phyloP scores from a whole-genome alignment of 2,329 filamentous ascomycete genomes.

The Epichloe gansuensis region DNA sequence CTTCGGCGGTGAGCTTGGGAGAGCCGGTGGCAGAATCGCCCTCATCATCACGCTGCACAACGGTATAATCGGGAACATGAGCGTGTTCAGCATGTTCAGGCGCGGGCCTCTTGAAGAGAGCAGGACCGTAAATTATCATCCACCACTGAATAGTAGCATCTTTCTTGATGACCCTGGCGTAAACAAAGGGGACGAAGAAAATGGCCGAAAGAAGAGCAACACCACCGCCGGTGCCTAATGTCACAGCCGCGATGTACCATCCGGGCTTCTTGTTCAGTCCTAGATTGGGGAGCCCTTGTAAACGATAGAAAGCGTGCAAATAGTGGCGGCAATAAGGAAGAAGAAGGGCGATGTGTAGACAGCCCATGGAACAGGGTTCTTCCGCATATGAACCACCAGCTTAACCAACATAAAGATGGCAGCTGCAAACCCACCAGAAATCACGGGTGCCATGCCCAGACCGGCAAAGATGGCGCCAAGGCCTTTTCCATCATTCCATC shows the following conservation, averaged over 20 bases:
- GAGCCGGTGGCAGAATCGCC: constrained; percentile 25
- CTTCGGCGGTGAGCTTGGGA: constrained; percentile 21
- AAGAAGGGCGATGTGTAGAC: constrained; percentile 63
- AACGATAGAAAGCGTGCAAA: constrained; percentile 66
- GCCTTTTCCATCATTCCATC: constrained; percentile 53
- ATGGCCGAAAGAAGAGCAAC: constrained; percentile 46
- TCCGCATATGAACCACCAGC: constrained; percentile 53
- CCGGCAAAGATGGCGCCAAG: constrained; percentile 59
- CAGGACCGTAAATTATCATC: constrained; percentile 49
- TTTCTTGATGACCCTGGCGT: constrained; percentile 55
- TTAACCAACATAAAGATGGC: constrained; percentile 57
- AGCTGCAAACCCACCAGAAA: constrained; percentile 50
- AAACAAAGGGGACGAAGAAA: constrained; percentile 62
- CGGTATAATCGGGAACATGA: constrained; percentile 62
- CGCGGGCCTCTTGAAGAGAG: constrained; percentile 47
- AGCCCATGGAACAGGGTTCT: constrained; percentile 60
- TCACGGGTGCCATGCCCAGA: constrained; percentile 54
- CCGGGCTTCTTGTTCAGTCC: constrained; percentile 52
- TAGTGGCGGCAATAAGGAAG: constrained; percentile 62
- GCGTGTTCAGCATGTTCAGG: constrained; percentile 40
- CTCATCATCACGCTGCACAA: constrained; percentile 51
- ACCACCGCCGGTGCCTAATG: constrained; percentile 50
- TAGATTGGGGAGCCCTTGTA: constrained; percentile 69
- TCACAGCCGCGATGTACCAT: constrained; percentile 56
- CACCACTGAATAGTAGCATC: constrained; percentile 54